Conservation (phyloP, 1,139 yeast genomes). For the Meyerozyma sp. region DNA sequence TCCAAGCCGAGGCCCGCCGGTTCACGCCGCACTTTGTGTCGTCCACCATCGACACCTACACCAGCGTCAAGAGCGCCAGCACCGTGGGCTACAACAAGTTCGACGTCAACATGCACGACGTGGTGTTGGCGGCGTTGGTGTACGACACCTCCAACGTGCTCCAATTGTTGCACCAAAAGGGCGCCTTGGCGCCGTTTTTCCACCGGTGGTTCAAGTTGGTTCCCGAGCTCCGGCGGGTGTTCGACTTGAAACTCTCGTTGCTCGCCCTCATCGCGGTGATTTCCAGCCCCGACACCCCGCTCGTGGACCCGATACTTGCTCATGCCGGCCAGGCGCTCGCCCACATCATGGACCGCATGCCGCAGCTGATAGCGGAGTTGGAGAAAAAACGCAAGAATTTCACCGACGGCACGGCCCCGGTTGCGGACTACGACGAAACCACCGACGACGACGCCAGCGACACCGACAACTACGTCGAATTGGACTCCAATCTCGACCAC, state of each 20-base stretch:
- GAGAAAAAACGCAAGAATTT: conserved; percentile 55
- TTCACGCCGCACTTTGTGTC: conserved; percentile 38
- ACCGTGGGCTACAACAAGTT: conserved; percentile 34
- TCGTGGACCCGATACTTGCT: neutral
- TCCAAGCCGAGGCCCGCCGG: conserved; percentile 34
- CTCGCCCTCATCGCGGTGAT: conserved; percentile 36
- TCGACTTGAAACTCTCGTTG: conserved; percentile 71
- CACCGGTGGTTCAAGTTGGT: conserved; percentile 61
- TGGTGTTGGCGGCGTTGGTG: conserved; percentile 61
- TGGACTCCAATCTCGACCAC: conserved; percentile 8
- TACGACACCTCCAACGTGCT: conserved; percentile 58
- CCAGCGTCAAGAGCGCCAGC: conserved; percentile 7
- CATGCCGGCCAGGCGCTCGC: neutral
- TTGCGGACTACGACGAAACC: conserved; percentile 15
- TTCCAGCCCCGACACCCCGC: neutral
- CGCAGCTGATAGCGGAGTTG: conserved; percentile 61
- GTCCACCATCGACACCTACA: conserved; percentile 16
- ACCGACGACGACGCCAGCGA: conserved; percentile 25
- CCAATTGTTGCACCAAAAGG: conserved; percentile 41
- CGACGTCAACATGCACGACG: conserved; percentile 56
- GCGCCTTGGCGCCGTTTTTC: conserved; percentile 49
- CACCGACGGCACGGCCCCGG: conserved; percentile 8
- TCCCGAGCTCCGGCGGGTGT: conserved; percentile 63
- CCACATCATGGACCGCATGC: conserved; percentile 45
- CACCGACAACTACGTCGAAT: conserved; percentile 15